Evolutionary conservation across 148 eudicot genomes (phyloP), one percentile per base, ranked within the genome.

Genomic region (Heliamphora exappendiculata): DNA sequence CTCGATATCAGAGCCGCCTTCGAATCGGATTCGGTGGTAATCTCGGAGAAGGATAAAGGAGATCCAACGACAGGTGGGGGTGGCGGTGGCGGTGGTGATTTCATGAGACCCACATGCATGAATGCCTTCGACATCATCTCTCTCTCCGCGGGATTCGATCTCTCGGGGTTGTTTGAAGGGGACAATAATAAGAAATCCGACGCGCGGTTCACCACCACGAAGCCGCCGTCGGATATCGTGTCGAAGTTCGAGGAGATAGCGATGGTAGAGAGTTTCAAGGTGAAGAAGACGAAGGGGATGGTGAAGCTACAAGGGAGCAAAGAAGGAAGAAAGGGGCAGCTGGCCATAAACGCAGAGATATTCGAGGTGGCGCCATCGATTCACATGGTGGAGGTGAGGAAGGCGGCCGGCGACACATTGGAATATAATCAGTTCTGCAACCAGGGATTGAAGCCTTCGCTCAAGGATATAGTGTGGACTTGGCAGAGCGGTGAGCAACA

Each of bases 111-210:
- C 0, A 85, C 87, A 2, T 41, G 78, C 68, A 68, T 93, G 80
- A 93, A 93, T 37, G 97, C 97, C 0, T 93, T 93, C 19, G 93
- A 90, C 55, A 83, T 93, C 19, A 93, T 93, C 0, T 93, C 95
- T 4, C 87, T 90, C 5, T 87, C 97, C 0, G 77, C 81, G 0
- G 93, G 95, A 0, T 91, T 91, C 45, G 82, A 93, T 70, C 82
- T 93, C 16, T 89, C 93, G 24, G 85, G 83, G 1, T 50, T 90
- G 13, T 90, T 93, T 12, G 89, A 89, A 58, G 76, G 78, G 0
- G 88, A 76, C 33, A 5, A 5, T 5, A 59, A 7, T 1, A 33
- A 75, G 0, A 78, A 68, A 19, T 53, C 87, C 0, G 88, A 85
- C 64, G 69, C 84, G 0, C 78, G 95, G 53, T 90, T 92, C 83